Evolutionary conservation across 139 green algal genomes (phyloP), one percentile per base, ranked within the genome.

Genomic region (Chlorella ohadii): DNA sequence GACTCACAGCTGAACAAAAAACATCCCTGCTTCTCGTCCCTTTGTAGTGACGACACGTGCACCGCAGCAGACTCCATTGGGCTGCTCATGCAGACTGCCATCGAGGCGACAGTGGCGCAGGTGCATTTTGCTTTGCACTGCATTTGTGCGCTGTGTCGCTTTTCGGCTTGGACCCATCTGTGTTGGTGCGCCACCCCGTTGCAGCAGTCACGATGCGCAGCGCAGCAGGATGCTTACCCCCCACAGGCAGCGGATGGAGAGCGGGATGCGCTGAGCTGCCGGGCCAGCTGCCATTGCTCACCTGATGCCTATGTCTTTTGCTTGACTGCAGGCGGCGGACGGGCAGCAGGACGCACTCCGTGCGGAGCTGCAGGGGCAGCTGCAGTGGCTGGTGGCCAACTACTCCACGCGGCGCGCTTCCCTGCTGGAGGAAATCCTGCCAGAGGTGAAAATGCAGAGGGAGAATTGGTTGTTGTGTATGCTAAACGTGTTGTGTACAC

Each of bases 21-120:
- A n/a, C 44, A 51, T 51, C 44, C 44, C 44, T 16, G 9, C 44
- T 9, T 9, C 44, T 51, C 44, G 44, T 6, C 44, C 44, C 44
- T 13, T 59, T 59, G 51, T 4, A 59, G 51, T 87, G 94, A 97
- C 68, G 94, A 96, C 57, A 97, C 94, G 20, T 90, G 82, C 82
- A 95, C 88, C 25, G 56, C 76, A 5, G 61, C 51, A 4, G 94
- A 97, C 86, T 95, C 90, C 34, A 96, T 87, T 17, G 85, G 85
- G 2, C 51, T 72, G 11, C 89, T 97, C 36, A 85, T 95, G 41
- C 57, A 84, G 19, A 88, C 93, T 19, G 94, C 91, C 2, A 87
- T 91, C 28, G 70, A 57, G 38, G 84, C 79, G 1, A 78, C 79
- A 3, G 85, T 82, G 28, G 59, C 82, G n/a, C 41, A 89, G 47